Conservation (phyloP, 108 stramenopile genomes). For the Schizochytrium sp. region DNA sequence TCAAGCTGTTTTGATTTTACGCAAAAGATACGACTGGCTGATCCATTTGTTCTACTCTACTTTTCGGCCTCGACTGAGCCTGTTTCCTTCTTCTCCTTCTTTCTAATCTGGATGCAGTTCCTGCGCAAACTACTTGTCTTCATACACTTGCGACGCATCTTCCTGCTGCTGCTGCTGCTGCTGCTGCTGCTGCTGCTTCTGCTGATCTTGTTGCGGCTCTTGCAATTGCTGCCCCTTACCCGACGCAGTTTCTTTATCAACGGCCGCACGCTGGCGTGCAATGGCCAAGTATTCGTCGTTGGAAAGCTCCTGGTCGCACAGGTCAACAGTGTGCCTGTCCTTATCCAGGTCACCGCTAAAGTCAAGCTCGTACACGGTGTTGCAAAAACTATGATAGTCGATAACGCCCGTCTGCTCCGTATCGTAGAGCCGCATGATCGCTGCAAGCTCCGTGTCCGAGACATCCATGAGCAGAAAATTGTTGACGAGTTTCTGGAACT, state of each 20-base stretch:
- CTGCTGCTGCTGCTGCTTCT: no score
- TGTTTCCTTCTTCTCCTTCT: no score
- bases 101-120: no score
- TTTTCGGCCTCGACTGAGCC: no score
- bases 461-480: constrained; percentile 4
- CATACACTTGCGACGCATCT: no score
- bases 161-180: no score
- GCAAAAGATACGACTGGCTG: no score
- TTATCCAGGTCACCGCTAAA: not conserved
- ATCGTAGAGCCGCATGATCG: not conserved
- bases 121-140: no score
- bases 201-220: no score
- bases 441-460: constrained; percentile 2
- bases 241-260: not conserved
- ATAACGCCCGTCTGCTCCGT: not conserved
- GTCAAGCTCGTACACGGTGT: not conserved
- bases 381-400: not conserved
- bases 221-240: no score
- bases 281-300: not conserved
- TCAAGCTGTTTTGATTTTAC: no score
- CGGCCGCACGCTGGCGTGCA: not conserved
- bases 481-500: not conserved
- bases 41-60: no score
- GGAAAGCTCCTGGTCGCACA: not conserved
- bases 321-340: not conserved